phyloP scores from a whole-genome alignment of 2,329 filamentous ascomycete species.

The Diaporthe velutina region DNA sequence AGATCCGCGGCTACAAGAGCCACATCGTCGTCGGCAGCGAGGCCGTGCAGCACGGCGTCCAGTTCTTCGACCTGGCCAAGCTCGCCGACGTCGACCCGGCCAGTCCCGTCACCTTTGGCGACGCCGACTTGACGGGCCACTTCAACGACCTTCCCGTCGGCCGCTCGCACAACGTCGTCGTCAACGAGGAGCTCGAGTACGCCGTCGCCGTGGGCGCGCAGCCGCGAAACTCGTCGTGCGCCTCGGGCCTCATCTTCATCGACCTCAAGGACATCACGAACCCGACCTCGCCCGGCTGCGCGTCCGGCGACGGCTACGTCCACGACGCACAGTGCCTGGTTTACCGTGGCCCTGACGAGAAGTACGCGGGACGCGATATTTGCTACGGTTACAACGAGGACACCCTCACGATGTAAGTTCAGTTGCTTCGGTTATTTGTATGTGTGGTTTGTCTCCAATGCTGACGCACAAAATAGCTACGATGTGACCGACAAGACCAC shows the following conservation, averaged over 20 bases:
- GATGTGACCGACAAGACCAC: constrained; percentile 64
- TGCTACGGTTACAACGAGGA: constrained; percentile 69
- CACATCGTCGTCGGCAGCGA: constrained; percentile 58
- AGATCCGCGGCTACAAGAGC: constrained; percentile 56
- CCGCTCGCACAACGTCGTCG: constrained; percentile 65
- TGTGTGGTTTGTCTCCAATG: background rate
- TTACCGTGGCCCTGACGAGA: constrained; percentile 63
- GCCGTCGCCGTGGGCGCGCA: constrained; percentile 58
- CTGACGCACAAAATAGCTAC: constrained; percentile 49
- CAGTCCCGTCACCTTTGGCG: constrained; percentile 51
- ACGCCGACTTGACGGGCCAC: constrained; percentile 52
- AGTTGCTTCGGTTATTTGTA: accelerated
- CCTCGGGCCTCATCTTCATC: constrained; percentile 69
- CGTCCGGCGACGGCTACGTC: constrained; percentile 68
- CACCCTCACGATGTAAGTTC: constrained; percentile 57
- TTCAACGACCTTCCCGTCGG: constrained; percentile 52
- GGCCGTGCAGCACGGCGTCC: constrained; percentile 66
- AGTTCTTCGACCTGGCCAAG: constrained; percentile 74
- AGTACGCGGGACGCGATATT: constrained; percentile 63
- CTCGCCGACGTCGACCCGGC: constrained; percentile 59
- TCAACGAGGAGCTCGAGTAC: constrained; percentile 62
- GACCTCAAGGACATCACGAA: constrained; percentile 67
- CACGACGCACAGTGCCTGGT: constrained; percentile 72
- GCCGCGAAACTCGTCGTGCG: constrained; percentile 59
- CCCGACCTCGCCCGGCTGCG: constrained; percentile 66